Conservation (phyloP, 108 stramenopile species). For the Fistulifera pelliculosa region DNA sequence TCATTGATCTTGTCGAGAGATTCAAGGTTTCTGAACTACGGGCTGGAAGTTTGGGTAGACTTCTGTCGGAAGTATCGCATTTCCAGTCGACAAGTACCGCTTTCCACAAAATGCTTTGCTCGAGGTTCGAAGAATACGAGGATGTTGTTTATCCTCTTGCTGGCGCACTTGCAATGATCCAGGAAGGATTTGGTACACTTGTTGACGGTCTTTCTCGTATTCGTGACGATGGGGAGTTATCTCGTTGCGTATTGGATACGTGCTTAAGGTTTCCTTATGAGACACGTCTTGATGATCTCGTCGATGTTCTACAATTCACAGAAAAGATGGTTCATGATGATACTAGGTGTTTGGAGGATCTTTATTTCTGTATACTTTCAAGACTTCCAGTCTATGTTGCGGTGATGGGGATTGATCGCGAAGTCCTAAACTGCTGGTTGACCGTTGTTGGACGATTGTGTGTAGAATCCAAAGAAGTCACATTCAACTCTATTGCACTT, state of each 20-base stretch:
- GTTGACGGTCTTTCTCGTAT: not conserved
- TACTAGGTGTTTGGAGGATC: not conserved
- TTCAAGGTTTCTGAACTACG: constrained; percentile 10
- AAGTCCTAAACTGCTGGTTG: not conserved
- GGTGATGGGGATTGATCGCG: not conserved
- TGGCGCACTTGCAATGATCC: constrained; percentile 51
- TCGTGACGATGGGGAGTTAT: too few species aligned
- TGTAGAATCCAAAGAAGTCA: not conserved
- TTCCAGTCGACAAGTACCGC: constrained; percentile 39
- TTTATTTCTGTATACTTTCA: not conserved
- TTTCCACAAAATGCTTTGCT: constrained; percentile 51
- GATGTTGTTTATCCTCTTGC: constrained; percentile 67
- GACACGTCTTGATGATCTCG: not conserved
- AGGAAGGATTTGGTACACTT: constrained; percentile 47
- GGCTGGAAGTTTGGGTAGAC: constrained; percentile 17
- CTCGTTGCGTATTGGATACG: not conserved
- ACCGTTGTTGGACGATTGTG: not conserved
- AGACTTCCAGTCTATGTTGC: not conserved
- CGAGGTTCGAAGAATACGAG: constrained; percentile 52
- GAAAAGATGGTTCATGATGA: not conserved
- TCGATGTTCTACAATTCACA: not conserved
- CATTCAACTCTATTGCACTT: too few species aligned
- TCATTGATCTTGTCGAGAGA: constrained; percentile 30
- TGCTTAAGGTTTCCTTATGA: not conserved
- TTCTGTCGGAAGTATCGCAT: too few species aligned